Conservation (phyloP, 2,329 filamentous ascomycete species). For the Colletotrichum melonis region DNA sequence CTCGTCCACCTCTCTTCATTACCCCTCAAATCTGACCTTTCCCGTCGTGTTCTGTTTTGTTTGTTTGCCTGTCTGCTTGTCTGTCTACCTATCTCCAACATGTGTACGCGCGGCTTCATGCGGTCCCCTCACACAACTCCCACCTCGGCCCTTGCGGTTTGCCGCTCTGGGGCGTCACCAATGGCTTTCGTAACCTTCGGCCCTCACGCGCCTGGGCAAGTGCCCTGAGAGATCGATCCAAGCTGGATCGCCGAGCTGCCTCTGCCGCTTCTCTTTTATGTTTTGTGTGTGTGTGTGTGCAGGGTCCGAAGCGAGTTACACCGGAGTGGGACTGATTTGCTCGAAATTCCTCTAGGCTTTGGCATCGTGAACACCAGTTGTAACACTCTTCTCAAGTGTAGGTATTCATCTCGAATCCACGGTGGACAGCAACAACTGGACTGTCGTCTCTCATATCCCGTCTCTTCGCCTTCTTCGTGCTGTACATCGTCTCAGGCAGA, state of each 20-base stretch:
- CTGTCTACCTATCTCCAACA: background rate
- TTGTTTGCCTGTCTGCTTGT: background rate
- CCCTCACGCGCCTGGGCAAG: constrained; percentile 11
- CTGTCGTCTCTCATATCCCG: background rate
- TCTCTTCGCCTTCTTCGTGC: background rate
- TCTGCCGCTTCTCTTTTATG: background rate
- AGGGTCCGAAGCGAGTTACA: background rate
- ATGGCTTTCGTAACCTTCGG: background rate
- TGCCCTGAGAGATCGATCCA: constrained; percentile 19
- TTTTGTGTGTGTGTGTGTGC: background rate
- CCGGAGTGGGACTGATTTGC: constrained; percentile 9
- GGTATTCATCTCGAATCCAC: background rate
- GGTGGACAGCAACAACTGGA: background rate
- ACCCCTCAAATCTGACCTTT: background rate
- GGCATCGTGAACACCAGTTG: background rate
- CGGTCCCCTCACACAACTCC: constrained; percentile 1
- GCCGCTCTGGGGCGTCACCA: constrained; percentile 8
- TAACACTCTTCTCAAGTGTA: background rate
- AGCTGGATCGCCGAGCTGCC: constrained; percentile 10
- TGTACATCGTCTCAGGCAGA: background rate
- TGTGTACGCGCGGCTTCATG: constrained; percentile 6
- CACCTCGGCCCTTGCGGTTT: constrained; percentile 21
- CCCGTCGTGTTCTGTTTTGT: background rate
- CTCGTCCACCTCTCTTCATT: background rate
- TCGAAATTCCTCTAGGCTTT: background rate